A percentile compares a stretch with the other conserved stretches of the same genome.
Conservation (phyloP, 2,329 filamentous ascomycete species). For the Calycina herbarum region DNA sequence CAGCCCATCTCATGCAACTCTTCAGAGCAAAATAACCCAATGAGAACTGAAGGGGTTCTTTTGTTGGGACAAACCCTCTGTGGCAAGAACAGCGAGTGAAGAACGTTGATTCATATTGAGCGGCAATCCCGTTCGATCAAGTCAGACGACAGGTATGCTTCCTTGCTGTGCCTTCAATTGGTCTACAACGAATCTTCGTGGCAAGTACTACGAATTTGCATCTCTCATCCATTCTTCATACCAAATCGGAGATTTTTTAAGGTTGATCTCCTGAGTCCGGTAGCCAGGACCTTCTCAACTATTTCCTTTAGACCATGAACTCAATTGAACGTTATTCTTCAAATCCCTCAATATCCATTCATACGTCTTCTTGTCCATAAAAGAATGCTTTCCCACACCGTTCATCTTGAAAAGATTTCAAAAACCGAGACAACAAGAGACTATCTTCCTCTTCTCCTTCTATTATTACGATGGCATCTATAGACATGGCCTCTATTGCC, state of each 20-base stretch:
- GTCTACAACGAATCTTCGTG: no score
- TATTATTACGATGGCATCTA: neutral
- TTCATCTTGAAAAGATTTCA: neutral
- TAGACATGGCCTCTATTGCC: neutral
- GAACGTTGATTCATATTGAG: neutral
- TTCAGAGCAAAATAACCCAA: neutral
- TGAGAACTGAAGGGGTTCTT: no score
- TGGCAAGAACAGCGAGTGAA: neutral
- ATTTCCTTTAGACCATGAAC: neutral
- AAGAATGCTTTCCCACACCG: neutral
- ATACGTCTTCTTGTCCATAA: neutral
- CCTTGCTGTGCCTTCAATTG: neutral
- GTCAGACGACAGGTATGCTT: conserved; percentile 1
- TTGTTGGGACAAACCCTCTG: no score
- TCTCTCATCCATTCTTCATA: no score
- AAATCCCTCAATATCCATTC: neutral
- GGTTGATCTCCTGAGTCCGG: neutral
- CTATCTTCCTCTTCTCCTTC: neutral
- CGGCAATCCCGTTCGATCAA: neutral
- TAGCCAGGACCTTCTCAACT: neutral
- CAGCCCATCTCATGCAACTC: neutral
- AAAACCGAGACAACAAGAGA: neutral
- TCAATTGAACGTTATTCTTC: neutral
- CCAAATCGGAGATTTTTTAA: neutral
- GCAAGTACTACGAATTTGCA: no score